phyloP scores from a whole-genome alignment of 768 basidiomycete species.

The Agrocybe pediades region DNA sequence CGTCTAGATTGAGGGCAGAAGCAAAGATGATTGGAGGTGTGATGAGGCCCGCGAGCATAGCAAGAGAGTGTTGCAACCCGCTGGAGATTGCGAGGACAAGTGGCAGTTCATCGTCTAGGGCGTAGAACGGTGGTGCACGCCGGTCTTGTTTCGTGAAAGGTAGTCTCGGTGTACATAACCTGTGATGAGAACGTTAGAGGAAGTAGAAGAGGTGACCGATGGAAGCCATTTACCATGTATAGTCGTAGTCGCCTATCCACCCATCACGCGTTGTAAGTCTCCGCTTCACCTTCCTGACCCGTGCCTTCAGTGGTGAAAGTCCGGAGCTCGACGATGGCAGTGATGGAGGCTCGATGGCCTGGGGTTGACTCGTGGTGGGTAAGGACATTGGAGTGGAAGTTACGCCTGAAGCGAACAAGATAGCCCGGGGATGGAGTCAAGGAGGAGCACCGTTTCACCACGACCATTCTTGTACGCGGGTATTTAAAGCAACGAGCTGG shows the following conservation, averaged over 20 bases:
- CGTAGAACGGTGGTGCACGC: conserved; percentile 70
- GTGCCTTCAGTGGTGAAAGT: conserved; percentile 12
- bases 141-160: conserved; percentile 51
- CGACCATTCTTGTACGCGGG: background rate
- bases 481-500: conserved; percentile 1
- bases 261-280: conserved; percentile 53
- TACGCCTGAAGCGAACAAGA: background rate
- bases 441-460: background rate
- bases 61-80: conserved; percentile 76
- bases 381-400: conserved; percentile 10
- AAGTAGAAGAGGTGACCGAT: conserved; percentile 3
- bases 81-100: conserved; percentile 71
- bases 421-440: background rate
- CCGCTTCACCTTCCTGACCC: conserved; percentile 22
- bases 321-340: conserved; percentile 10
- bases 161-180: conserved; percentile 68
- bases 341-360: conserved; percentile 4
- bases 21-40: conserved; percentile 85
- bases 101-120: conserved; percentile 71
- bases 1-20: conserved; percentile 58
- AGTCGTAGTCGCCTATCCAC: conserved; percentile 88
- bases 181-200: background rate
- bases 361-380: conserved; percentile 12
- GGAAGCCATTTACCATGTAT: conserved; percentile 64
- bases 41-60: conserved; percentile 83